Evolutionary conservation across 805 yeast genomes (phyloP).

Genomic region (Starmerella apicola): DNA sequence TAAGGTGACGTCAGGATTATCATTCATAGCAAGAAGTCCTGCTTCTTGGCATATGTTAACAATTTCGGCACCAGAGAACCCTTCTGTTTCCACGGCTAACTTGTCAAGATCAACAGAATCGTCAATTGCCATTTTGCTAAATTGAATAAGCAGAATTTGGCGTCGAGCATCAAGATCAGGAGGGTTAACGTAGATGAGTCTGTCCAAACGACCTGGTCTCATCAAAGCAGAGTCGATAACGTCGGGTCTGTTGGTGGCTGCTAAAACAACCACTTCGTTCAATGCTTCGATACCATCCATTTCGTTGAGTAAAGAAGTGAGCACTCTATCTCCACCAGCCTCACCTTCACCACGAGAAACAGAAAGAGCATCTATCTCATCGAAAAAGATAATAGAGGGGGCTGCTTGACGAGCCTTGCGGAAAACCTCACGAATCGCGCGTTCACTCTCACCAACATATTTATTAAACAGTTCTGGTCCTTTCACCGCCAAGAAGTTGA

Average conservation of each 20-base stretch:
- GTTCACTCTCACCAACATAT: constrained; percentile 90
- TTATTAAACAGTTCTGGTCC: constrained; percentile 95
- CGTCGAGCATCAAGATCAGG: constrained; percentile 74
- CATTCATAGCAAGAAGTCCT: constrained; percentile 88
- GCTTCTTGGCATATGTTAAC: constrained; percentile 89
- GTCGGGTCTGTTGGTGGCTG: constrained; percentile 93
- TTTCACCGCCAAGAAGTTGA: constrained; percentile 86
- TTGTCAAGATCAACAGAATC: constrained; percentile 38
- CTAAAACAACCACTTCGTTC: constrained; percentile 84
- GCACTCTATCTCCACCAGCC: constrained; percentile 60
- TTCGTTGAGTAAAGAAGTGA: constrained; percentile 84
- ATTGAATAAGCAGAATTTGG: constrained; percentile 62
- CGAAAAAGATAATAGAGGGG: constrained; percentile 89
- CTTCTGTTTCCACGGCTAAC: constrained; percentile 59
- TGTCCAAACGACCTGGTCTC: constrained; percentile 91
- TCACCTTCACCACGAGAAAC: constrained; percentile 55
- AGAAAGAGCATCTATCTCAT: constrained; percentile 90
- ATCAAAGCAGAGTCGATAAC: constrained; percentile 84
- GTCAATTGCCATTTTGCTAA: constrained; percentile 48
- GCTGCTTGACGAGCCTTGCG: constrained; percentile 89
- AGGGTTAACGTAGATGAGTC: constrained; percentile 86
- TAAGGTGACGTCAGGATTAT: constrained; percentile 34
- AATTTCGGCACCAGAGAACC: constrained; percentile 95
- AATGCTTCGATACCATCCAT: constrained; percentile 95
- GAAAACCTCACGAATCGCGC: constrained; percentile 85